Conservation (phyloP, 176 grass and related monocot species). For the Oryza brachyantha region DNA sequence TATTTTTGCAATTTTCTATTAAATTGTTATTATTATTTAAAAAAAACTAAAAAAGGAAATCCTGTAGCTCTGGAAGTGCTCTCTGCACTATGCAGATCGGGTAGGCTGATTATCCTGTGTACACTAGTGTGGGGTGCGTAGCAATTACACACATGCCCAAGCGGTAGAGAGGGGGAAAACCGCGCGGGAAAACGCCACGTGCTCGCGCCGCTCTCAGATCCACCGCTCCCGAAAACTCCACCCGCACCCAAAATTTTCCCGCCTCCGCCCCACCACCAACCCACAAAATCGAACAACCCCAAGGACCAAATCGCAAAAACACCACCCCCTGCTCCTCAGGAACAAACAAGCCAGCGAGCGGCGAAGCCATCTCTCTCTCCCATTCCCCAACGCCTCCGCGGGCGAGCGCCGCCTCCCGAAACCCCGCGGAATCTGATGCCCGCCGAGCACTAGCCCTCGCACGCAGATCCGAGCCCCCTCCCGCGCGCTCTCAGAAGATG, state of each 20-base stretch:
- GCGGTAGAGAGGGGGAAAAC: not conserved
- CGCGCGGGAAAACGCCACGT: constrained; percentile 60
- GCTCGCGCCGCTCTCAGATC: not conserved
- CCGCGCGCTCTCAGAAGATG: constrained; percentile 31
- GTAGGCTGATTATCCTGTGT: not conserved
- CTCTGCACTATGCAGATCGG: no score
- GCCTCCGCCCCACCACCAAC: constrained; percentile 23
- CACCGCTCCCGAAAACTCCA: constrained; percentile 13
- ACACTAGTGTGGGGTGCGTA: constrained; percentile 6
- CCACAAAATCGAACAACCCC: not conserved
- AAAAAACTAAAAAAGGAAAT: no score
- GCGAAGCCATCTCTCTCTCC: not conserved
- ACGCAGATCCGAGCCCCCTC: constrained; percentile 34
- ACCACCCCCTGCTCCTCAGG: not conserved
- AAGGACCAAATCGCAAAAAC: constrained; percentile 30
- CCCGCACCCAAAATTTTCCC: constrained; percentile 40
- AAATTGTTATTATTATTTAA: no score
- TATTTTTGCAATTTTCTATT: no score
- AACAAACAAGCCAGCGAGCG: not conserved
- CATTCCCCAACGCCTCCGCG: not conserved
- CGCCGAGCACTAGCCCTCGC: not conserved
- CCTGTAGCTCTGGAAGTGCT: no score
- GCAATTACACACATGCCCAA: constrained; percentile 16
- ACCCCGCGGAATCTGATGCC: constrained; percentile 17
- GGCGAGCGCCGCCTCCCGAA: constrained; percentile 12